Evolutionary conservation across 495 filamentous ascomycete species (phyloP).

Genomic region (Usnea hakonensis): DNA sequence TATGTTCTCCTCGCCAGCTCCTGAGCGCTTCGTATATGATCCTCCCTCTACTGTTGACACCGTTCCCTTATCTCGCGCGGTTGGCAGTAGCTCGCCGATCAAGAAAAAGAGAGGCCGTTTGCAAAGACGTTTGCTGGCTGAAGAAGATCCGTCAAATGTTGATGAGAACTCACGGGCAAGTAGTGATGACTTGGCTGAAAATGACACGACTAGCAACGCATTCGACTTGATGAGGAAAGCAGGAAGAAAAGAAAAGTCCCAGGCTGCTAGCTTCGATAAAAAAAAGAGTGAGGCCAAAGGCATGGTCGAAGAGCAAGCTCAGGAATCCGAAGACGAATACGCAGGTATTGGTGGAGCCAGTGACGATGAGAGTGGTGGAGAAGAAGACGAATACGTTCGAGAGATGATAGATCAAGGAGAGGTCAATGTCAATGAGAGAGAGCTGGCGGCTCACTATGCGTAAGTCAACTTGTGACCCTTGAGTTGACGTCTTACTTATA

Average conservation of each 20-base stretch:
- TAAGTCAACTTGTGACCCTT: slow-evolving; percentile 42
- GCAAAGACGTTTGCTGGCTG: slow-evolving; percentile 37
- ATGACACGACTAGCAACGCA: slow-evolving; percentile 45
- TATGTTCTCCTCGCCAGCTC: slow-evolving; percentile 48
- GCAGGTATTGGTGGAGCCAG: slow-evolving; percentile 86
- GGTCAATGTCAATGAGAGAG: slow-evolving; percentile 66
- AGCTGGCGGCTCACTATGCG: slow-evolving; percentile 82
- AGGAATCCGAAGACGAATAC: slow-evolving; percentile 98
- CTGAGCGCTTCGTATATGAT: slow-evolving; percentile 52
- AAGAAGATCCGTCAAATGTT: slow-evolving; percentile 31
- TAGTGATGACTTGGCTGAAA: slow-evolving; percentile 29
- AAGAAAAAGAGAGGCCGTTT: slow-evolving; percentile 53
- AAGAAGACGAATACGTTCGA: slow-evolving; percentile 60
- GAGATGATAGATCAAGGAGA: slow-evolving; percentile 86
- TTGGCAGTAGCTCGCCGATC: slow-evolving; percentile 50
- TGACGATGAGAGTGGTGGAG: slow-evolving; percentile 74
- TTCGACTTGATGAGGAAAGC: slow-evolving; percentile 75
- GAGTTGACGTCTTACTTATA: slow-evolving; percentile 16
- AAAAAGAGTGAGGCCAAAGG: slow-evolving; percentile 80
- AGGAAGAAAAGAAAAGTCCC: slow-evolving; percentile 42
- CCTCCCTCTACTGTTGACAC: slow-evolving; percentile 68
- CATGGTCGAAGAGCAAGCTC: slow-evolving; percentile 86
- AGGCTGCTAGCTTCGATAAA: slow-evolving; percentile 58
- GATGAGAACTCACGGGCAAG: slow-evolving; percentile 30
- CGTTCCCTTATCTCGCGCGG: slow-evolving; percentile 41